Evolutionary conservation across 2,329 filamentous ascomycete genomes (phyloP).

Genomic region (Penicillium sp.): DNA sequence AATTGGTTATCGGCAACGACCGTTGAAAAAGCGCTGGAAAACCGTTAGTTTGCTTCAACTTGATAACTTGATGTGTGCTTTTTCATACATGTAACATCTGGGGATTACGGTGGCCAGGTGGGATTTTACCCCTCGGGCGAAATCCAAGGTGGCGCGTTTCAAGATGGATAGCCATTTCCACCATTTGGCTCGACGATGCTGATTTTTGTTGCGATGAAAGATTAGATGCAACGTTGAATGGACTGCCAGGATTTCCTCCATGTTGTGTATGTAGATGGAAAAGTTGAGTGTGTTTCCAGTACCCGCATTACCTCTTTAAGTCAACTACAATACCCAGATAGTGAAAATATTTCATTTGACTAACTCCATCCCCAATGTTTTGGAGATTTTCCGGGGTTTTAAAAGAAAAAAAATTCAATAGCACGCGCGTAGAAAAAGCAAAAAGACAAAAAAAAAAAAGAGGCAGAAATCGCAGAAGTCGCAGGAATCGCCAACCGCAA

Average conservation of each 20-base stretch:
- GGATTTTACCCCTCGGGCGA: slow-evolving; percentile 43
- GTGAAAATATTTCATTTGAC: not conserved
- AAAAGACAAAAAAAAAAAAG: no score
- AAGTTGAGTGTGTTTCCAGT: no score
- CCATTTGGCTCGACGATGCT: slow-evolving; percentile 80
- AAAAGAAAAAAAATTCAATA: not conserved
- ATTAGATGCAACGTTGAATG: slow-evolving; percentile 62
- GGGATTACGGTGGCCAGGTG: slow-evolving; percentile 39
- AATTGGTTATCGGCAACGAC: slow-evolving; percentile 71
- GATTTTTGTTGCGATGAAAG: slow-evolving; percentile 83
- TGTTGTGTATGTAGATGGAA: not conserved
- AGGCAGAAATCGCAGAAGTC: no score
- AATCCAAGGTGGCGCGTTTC: slow-evolving; percentile 60
- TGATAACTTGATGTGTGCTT: no score
- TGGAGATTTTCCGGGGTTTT: not conserved
- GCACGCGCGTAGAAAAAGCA: no score
- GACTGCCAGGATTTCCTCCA: slow-evolving; percentile 30
- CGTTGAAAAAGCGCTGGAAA: slow-evolving; percentile 58
- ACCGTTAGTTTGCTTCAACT: slow-evolving; percentile 2
- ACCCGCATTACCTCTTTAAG: no score
- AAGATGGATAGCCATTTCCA: slow-evolving; percentile 72
- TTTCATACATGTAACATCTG: slow-evolving; percentile 42
- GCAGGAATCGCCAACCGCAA: not conserved
- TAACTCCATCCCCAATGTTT: not conserved
- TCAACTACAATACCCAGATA: no score